A percentile compares a stretch with the other conserved stretches of the same genome.
These are phyloP conservation scores for Pseudogymnoascus sp. DNA, from an alignment of 2,329 filamentous ascomycete genomes.

Conservation along the genomic window DNA sequence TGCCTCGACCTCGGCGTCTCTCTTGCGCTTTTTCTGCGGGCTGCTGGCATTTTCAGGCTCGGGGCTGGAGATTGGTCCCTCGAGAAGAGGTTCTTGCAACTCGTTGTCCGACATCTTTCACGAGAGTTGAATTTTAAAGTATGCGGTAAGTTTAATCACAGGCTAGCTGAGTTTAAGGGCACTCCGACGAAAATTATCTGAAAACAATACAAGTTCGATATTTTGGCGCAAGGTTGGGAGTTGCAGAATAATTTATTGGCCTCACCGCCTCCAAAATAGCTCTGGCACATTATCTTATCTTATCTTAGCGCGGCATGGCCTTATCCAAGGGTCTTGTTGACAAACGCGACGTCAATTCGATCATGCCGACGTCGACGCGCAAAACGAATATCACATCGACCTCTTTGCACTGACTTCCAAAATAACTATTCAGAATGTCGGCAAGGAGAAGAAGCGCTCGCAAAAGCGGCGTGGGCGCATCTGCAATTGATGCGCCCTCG, in stretches of 20 bases:
- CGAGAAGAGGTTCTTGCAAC: slow-evolving; percentile 25
- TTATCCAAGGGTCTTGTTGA: slow-evolving; percentile 8
- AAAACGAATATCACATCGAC: background rate
- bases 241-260: slow-evolving; percentile 6
- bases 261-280: slow-evolving; percentile 3
- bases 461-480: background rate
- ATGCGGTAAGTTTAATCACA: background rate
- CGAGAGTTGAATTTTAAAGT: background rate
- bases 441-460: background rate
- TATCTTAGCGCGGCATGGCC: background rate
- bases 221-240: background rate
- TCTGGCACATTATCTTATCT: slow-evolving; percentile 7
- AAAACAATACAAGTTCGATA: background rate
- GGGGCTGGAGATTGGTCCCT: slow-evolving; percentile 18
- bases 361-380: slow-evolving; percentile 5
- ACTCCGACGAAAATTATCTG: background rate
- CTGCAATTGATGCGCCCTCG: background rate
- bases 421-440: background rate
- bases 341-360: background rate
- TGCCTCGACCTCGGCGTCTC: slow-evolving; percentile 16
- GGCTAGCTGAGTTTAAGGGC: background rate
- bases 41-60: slow-evolving; percentile 11
- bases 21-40: slow-evolving; percentile 25
- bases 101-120: slow-evolving; percentile 20
- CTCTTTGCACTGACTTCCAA: background rate